Evolutionary conservation across 2,329 filamentous ascomycete genomes (phyloP).

Genomic region (Davidsoniella australis): DNA sequence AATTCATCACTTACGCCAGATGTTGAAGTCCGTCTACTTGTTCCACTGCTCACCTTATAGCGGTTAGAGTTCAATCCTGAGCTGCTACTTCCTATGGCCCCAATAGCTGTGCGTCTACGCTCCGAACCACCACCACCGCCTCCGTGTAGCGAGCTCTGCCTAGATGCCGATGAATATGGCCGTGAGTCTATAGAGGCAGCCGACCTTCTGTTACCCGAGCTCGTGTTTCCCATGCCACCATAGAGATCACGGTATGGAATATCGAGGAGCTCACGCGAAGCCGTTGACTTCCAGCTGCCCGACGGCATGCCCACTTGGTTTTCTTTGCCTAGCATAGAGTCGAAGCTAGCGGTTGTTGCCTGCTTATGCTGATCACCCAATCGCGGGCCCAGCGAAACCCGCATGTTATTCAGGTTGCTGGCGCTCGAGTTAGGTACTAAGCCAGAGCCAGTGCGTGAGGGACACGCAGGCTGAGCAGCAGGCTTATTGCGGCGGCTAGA

Average conservation of each 20-base stretch:
- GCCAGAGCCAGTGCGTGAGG: background rate
- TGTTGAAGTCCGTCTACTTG: slow-evolving; percentile 7
- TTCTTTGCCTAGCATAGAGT: slow-evolving; percentile 10
- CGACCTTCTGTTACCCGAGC: background rate
- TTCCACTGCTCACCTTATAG: background rate
- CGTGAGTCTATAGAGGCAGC: background rate
- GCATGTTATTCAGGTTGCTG: slow-evolving; percentile 4
- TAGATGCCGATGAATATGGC: slow-evolving; percentile 3
- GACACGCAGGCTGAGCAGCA: too few species aligned
- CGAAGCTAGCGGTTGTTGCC: background rate
- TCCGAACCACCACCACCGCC: background rate
- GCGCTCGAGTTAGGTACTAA: slow-evolving; percentile 1
- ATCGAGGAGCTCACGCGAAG: slow-evolving; percentile 6
- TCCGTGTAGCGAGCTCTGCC: slow-evolving; percentile 2
- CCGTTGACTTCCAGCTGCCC: slow-evolving; percentile 8
- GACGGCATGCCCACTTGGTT: background rate
- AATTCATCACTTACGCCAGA: slow-evolving; percentile 7
- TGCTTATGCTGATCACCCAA: slow-evolving; percentile 4
- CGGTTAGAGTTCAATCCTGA: too few species aligned
- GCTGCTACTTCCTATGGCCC: too few species aligned
- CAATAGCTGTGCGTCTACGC: background rate
- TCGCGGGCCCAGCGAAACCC: background rate
- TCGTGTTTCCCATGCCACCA: background rate
- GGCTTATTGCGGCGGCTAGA: slow-evolving; percentile 1
- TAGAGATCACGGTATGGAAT: slow-evolving; percentile 11